Percentiles rank a stretch among this genome's conserved stretches.
Evolutionary conservation across 1,284 basidiomycete genomes (phyloP).

Genomic region (Chiua sp.): DNA sequence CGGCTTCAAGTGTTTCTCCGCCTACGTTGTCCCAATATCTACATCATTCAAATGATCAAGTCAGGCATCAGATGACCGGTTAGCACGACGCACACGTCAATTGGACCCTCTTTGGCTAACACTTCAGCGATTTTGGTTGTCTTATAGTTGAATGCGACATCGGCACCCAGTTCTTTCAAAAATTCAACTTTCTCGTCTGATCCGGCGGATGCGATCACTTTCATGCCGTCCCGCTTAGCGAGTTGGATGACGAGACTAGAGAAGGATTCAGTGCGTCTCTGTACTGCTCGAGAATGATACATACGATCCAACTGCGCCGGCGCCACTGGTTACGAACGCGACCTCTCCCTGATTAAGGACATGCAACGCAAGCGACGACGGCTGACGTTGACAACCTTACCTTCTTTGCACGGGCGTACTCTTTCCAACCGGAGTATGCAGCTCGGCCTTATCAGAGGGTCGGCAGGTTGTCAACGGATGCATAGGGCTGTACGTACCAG

Average conservation of each 20-base stretch:
- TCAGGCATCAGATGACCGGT: background rate
- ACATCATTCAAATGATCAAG: background rate
- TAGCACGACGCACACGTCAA: slow-evolving; percentile 2
- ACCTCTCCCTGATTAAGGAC: slow-evolving; percentile 4
- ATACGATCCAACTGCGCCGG: slow-evolving; percentile 15
- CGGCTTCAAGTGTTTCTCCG: slow-evolving; percentile 67
- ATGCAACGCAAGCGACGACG: background rate
- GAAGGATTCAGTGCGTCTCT: background rate
- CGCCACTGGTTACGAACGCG: slow-evolving; percentile 11
- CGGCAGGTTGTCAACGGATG: background rate
- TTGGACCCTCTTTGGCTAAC: slow-evolving; percentile 10
- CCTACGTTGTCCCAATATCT: slow-evolving; percentile 67
- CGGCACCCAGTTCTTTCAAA: slow-evolving; percentile 39
- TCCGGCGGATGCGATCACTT: slow-evolving; percentile 42
- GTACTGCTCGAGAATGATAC: background rate
- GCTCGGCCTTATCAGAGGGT: slow-evolving; percentile 4
- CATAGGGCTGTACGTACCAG: slow-evolving; percentile 2
- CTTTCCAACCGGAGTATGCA: slow-evolving; percentile 17
- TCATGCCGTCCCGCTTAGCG: slow-evolving; percentile 41
- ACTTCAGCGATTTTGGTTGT: slow-evolving; percentile 26
- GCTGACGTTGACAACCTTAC: background rate
- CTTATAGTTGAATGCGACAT: slow-evolving; percentile 42
- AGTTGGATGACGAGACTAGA: slow-evolving; percentile 24
- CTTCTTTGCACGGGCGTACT: slow-evolving; percentile 15
- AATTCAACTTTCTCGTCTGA: slow-evolving; percentile 42